Evolutionary conservation across 179 eudicot genomes (phyloP).

Genomic region (Silene coronaria): DNA sequence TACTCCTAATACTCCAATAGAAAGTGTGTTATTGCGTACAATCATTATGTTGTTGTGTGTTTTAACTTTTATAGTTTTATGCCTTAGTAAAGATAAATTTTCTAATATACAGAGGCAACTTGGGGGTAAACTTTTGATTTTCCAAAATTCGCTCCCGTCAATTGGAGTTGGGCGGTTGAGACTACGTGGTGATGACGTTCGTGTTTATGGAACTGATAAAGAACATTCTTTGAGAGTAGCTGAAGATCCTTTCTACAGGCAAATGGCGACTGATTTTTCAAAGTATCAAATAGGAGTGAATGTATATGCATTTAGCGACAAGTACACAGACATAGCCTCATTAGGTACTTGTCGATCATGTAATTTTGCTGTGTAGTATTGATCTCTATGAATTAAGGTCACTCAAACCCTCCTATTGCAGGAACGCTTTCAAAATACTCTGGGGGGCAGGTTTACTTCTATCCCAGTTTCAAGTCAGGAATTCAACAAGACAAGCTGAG

Average conservation of each 20-base stretch:
- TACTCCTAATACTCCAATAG: not conserved
- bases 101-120: conserved; percentile 63
- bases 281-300: conserved; percentile 87
- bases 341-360: conserved; percentile 45
- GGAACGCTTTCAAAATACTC: conserved; percentile 96
- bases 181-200: conserved; percentile 82
- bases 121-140: conserved; percentile 93
- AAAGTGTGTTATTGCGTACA: not conserved
- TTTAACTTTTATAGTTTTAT: not conserved
- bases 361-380: no score
- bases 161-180: conserved; percentile 87
- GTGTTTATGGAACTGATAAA: conserved; percentile 90
- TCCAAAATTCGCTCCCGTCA: conserved; percentile 87
- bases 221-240: conserved; percentile 74
- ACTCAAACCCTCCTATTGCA: conserved; percentile 18
- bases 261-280: conserved; percentile 95
- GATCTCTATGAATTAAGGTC: not conserved
- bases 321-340: conserved; percentile 89
- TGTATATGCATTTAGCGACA: conserved; percentile 91
- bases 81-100: conserved; percentile 8
- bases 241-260: conserved; percentile 96
- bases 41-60: not conserved
- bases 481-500: conserved; percentile 68
- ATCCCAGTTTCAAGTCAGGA: conserved; percentile 68
- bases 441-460: conserved; percentile 87